A percentile compares a stretch with the other conserved stretches of the same genome.
Conservation (phyloP, 2,329 filamentous ascomycete species). For the Neophaeococcomyces aloes region DNA sequence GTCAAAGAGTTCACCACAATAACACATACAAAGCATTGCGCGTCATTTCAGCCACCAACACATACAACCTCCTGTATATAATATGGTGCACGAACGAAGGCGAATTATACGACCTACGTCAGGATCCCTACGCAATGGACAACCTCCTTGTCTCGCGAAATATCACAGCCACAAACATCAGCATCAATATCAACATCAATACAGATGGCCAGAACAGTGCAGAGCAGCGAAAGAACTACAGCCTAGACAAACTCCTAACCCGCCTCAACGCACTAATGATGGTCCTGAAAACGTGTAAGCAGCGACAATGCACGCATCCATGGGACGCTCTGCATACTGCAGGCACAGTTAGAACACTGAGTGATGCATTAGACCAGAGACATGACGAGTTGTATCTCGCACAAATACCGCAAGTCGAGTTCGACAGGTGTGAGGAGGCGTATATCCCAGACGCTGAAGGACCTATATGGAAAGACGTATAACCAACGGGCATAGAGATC, state of each 20-base stretch:
- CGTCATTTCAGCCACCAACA: slow-evolving; percentile 23
- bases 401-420: slow-evolving; percentile 26
- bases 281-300: slow-evolving; percentile 32
- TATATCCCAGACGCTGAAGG: slow-evolving; percentile 30
- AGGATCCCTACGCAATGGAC: slow-evolving; percentile 26
- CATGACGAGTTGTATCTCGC: slow-evolving; percentile 28
- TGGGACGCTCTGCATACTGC: slow-evolving; percentile 29
- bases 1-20: slow-evolving; percentile 13
- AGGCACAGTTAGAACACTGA: slow-evolving; percentile 24
- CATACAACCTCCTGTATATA: slow-evolving; percentile 32
- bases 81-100: slow-evolving; percentile 34
- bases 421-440: slow-evolving; percentile 27
- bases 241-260: slow-evolving; percentile 20
- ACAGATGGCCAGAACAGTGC: neutral
- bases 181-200: neutral
- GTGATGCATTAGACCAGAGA: slow-evolving; percentile 24
- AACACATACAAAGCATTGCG: slow-evolving; percentile 32
- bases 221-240: neutral
- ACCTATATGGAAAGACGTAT: slow-evolving; percentile 14
- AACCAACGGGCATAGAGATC: too few relatives aligned
- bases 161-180: too few relatives aligned
- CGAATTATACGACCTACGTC: slow-evolving; percentile 30
- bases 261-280: slow-evolving; percentile 30
- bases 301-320: slow-evolving; percentile 27
- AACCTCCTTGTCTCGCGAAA: slow-evolving; percentile 17